Conservation (phyloP, 139 green algal species). For the Chlorella sorokiniana region DNA sequence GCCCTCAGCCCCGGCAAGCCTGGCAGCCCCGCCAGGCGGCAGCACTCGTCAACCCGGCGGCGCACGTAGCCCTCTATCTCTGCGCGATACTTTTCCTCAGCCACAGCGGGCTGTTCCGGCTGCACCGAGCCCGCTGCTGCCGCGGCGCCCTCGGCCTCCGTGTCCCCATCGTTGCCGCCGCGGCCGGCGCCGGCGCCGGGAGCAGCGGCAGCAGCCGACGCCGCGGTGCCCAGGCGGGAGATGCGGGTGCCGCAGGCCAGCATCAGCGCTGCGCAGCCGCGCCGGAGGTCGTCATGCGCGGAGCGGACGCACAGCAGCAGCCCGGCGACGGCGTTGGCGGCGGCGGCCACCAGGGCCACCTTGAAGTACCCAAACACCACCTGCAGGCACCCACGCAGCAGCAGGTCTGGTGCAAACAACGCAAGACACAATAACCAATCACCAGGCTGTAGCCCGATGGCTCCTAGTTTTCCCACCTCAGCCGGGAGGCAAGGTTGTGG, state of each 20-base stretch:
- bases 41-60: background rate
- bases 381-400: background rate
- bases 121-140: no score
- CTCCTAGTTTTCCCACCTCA: no score
- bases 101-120: no score
- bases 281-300: constrained; percentile 23
- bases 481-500: background rate
- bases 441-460: no score
- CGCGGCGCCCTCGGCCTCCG: no score
- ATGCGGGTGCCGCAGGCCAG: background rate
- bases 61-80: background rate
- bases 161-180: no score
- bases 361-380: constrained; percentile 32
- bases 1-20: no score
- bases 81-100: background rate
- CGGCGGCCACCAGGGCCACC: constrained; percentile 23
- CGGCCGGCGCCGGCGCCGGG: no score
- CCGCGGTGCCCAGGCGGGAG: background rate
- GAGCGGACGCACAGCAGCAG: constrained; percentile 16
- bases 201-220: no score
- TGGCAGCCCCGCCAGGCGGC: background rate
- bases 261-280: constrained; percentile 4
- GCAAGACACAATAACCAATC: no score
- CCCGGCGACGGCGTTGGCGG: constrained; percentile 14
- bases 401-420: no score